Percentiles rank a stretch among this genome's conserved stretches.
Conservation (phyloP, 164 flowering plant genomes). For the Aristolochia californica region DNA sequence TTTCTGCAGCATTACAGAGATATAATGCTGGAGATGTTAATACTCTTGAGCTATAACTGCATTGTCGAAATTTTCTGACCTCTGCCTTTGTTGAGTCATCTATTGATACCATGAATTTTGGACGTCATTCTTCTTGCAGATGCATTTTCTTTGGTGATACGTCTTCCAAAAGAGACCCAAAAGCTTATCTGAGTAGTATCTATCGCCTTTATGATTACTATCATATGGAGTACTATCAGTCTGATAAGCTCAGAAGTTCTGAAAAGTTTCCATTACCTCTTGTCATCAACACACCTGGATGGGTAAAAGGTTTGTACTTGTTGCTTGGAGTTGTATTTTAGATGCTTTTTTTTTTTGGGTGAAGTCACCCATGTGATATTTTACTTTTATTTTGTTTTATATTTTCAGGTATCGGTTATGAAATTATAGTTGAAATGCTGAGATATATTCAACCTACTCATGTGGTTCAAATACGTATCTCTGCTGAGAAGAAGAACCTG, state of each 20-base stretch:
- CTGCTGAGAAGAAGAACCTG: conserved; percentile 55
- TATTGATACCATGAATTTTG: neutral
- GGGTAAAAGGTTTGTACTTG: conserved; percentile 68
- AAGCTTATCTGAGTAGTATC: conserved; percentile 38
- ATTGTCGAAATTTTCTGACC: neutral
- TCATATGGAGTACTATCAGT: conserved; percentile 20
- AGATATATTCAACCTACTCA: conserved; percentile 64
- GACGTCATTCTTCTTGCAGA: conserved; percentile 26
- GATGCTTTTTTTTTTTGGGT: neutral
- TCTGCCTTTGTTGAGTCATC: neutral
- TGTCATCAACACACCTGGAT: conserved; percentile 85
- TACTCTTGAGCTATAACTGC: neutral
- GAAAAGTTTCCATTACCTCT: conserved; percentile 46
- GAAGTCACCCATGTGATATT: neutral
- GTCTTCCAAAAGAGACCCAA: conserved; percentile 80
- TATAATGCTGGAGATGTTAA: too few species aligned
- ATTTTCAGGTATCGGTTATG: conserved; percentile 69
- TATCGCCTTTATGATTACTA: conserved; percentile 55
- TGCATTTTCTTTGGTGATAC: conserved; percentile 78
- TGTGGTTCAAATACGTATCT: conserved; percentile 73
- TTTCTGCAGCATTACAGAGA: too few species aligned
- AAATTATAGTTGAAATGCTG: conserved; percentile 65
- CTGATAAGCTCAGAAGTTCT: conserved; percentile 17
- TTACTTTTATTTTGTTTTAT: neutral
- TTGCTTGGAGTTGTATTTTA: neutral